A percentile compares a stretch with the other conserved stretches of the same genome.
Conservation (phyloP, 192 early-diverging fungal species). For the Dissophora ornata region DNA sequence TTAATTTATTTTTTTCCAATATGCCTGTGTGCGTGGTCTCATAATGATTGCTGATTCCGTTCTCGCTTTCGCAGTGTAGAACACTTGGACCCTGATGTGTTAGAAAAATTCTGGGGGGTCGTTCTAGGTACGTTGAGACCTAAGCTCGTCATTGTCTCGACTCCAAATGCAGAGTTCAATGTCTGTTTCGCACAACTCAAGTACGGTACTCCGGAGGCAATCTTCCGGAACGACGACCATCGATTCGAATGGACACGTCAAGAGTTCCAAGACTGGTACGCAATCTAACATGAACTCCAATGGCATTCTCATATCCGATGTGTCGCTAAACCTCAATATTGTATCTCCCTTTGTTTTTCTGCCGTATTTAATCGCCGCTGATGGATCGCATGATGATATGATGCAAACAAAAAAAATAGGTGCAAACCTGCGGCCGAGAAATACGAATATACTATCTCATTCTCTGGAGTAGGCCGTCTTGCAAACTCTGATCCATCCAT, state of each 20-base stretch:
- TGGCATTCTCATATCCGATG: background rate
- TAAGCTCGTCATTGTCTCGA: slow-evolving; percentile 74
- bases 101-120: slow-evolving; percentile 67
- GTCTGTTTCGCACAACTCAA: slow-evolving; percentile 81
- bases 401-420: too few relatives aligned
- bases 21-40: too few relatives aligned
- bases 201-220: slow-evolving; percentile 72
- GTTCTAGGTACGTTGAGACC: slow-evolving; percentile 79
- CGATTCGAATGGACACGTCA: slow-evolving; percentile 95
- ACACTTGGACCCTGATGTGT: slow-evolving; percentile 72
- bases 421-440: slow-evolving; percentile 59
- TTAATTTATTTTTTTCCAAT: too few relatives aligned
- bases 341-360: too few relatives aligned
- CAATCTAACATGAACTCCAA: background rate
- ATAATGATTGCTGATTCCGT: too few relatives aligned
- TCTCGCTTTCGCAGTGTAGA: too few relatives aligned
- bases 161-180: slow-evolving; percentile 94
- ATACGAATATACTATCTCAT: slow-evolving; percentile 75
- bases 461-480: slow-evolving; percentile 71
- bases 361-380: too few relatives aligned
- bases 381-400: too few relatives aligned
- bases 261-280: slow-evolving; percentile 87
- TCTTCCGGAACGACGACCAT: slow-evolving; percentile 87
- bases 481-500: slow-evolving; percentile 54
- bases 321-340: background rate